Evolutionary conservation across 2,329 filamentous ascomycete genomes (phyloP).

Genomic region (Xylariales sp.): DNA sequence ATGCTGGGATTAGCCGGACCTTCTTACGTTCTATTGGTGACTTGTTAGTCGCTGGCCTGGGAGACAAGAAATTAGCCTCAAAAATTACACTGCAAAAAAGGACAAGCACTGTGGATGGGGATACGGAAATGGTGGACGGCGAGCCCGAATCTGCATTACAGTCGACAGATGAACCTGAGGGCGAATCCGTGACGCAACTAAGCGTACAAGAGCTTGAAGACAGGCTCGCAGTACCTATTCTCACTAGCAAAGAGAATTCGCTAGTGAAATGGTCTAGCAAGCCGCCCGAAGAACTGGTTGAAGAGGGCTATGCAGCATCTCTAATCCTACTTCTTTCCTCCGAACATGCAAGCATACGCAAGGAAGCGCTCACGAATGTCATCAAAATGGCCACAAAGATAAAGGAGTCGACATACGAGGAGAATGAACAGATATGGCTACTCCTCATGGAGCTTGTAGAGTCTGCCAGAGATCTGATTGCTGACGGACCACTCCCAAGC

Average conservation of each 20-base stretch:
- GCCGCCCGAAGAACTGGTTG: conserved; percentile 80
- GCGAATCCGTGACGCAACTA: conserved; percentile 38
- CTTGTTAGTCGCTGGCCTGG: conserved; percentile 53
- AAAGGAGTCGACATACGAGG: conserved; percentile 76
- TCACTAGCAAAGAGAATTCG: conserved; percentile 62
- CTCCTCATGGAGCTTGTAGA: conserved; percentile 84
- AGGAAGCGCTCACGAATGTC: conserved; percentile 78
- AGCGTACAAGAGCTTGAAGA: conserved; percentile 61
- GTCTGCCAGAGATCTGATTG: conserved; percentile 69
- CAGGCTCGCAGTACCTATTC: conserved; percentile 62
- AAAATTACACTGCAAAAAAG: conserved; percentile 44
- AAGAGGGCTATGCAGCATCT: conserved; percentile 77
- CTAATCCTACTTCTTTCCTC: conserved; percentile 83
- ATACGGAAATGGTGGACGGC: conserved; percentile 14
- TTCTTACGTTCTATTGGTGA: conserved; percentile 60
- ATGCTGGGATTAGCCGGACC: conserved; percentile 61
- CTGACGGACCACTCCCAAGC: conserved; percentile 73
- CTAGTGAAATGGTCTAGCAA: conserved; percentile 78
- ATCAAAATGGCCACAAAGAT: conserved; percentile 72
- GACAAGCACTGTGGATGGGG: conserved; percentile 14
- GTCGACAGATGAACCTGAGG: conserved; percentile 21
- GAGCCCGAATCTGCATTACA: conserved; percentile 13
- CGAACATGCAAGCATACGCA: conserved; percentile 77
- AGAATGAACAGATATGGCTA: conserved; percentile 82
- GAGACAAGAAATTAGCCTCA: conserved; percentile 53